Evolutionary conservation across 2,329 filamentous ascomycete genomes (phyloP).

Genomic region (Fusarium sp.): DNA sequence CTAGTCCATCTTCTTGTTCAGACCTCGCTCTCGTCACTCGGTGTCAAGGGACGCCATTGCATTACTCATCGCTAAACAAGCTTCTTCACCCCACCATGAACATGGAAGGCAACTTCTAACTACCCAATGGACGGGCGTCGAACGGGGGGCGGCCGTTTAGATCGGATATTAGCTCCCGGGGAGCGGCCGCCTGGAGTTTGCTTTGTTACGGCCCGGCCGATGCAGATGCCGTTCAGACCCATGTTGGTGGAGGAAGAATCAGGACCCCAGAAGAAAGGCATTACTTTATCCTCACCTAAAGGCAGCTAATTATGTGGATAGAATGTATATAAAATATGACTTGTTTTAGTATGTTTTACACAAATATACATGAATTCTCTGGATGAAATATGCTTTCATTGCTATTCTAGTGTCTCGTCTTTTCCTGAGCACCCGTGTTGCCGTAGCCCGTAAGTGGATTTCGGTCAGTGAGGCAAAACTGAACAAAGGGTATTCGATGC

Average conservation of each 20-base stretch:
- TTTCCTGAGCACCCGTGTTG: background rate
- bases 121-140: background rate
- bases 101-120: background rate
- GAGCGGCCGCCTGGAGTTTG: background rate
- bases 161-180: constrained; percentile 7
- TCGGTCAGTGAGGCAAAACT: background rate
- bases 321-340: background rate
- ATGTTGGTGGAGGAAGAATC: background rate
- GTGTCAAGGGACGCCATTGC: background rate
- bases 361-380: background rate
- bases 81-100: background rate
- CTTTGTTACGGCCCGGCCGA: background rate
- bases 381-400: background rate
- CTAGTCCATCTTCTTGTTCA: background rate
- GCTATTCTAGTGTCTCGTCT: background rate
- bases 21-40: background rate
- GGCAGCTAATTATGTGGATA: background rate
- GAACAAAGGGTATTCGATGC: background rate
- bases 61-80: constrained; percentile 11
- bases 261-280: background rate
- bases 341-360: background rate
- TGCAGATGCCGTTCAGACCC: background rate
- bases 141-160: background rate
- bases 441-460: background rate
- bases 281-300: background rate